phyloP scores from a whole-genome alignment of 2,329 filamentous ascomycete genomes.

The Clarireedia homoeocarpa region DNA sequence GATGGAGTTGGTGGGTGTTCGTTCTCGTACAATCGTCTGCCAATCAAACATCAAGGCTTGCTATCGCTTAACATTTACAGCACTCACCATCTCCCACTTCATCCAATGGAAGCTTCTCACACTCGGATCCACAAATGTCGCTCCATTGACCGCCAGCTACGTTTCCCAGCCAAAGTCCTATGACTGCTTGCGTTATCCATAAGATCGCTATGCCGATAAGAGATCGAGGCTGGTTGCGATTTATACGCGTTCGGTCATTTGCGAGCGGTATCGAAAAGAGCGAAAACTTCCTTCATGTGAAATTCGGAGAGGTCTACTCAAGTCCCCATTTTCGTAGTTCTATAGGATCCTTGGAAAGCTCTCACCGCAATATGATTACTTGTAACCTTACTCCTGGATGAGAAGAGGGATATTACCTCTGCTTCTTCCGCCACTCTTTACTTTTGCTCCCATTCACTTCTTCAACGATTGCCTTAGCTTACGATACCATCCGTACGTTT shows the following conservation, averaged over 20 bases:
- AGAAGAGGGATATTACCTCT: constrained; percentile 2
- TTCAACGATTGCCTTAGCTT: neutral
- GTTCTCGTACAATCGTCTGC: too few species aligned
- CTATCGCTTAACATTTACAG: too few species aligned
- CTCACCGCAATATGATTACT: constrained; percentile 8
- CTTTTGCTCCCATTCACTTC: neutral
- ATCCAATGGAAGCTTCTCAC: too few species aligned
- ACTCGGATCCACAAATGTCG: too few species aligned
- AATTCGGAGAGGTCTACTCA: neutral
- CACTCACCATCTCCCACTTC: too few species aligned
- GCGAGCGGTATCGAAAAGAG: too few species aligned
- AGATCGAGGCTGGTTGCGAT: too few species aligned
- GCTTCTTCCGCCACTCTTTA: neutral
- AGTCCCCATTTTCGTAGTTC: neutral
- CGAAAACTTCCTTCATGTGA: neutral
- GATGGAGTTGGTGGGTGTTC: too few species aligned
- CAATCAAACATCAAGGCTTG: too few species aligned
- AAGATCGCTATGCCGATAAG: neutral
- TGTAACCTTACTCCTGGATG: neutral
- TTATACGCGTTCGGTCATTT: too few species aligned
- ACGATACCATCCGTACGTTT: neutral
- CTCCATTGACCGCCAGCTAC: constrained; percentile 8
- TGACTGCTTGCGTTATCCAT: neutral
- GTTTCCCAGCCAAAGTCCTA: neutral
- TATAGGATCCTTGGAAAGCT: neutral